Conservation (phyloP, 208 protist species). For the Leishmania tarentolae region DNA sequence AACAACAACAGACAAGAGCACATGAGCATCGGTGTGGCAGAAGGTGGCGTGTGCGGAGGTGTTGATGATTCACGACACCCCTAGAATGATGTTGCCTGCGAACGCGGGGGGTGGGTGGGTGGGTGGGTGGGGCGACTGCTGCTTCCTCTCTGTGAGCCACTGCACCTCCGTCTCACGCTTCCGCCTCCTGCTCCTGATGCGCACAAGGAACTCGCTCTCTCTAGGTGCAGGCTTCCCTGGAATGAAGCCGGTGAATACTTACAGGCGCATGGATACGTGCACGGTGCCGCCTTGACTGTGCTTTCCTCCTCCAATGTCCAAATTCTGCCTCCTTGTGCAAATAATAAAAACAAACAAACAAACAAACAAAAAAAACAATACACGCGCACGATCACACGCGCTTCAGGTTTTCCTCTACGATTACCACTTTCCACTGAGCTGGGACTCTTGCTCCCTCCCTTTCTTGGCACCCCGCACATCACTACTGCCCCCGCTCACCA, state of each 20-base stretch:
- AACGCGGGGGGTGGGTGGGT: not conserved
- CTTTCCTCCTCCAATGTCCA: not conserved
- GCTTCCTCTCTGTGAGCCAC: not conserved
- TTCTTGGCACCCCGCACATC: not conserved
- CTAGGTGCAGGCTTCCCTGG: not conserved
- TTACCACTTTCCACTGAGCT: not conserved
- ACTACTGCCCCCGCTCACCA: not conserved
- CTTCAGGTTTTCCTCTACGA: not conserved
- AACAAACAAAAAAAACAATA: not conserved
- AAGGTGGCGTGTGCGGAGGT: not conserved
- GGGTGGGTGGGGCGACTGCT: too few species aligned
- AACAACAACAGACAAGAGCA: not conserved
- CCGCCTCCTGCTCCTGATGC: not conserved
- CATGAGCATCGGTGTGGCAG: not conserved
- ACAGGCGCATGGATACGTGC: not conserved
- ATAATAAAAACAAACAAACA: not conserved
- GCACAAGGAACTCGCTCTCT: not conserved
- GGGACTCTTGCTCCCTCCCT: not conserved
- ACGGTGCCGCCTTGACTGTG: not conserved
- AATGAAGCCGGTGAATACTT: not conserved
- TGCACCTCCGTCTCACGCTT: not conserved
- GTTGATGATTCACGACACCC: not conserved
- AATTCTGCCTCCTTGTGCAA: not conserved
- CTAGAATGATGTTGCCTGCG: not conserved
- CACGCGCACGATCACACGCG: not conserved